Conservation (phyloP, 2,329 filamentous ascomycete species). For the Polychaeton citri region DNA sequence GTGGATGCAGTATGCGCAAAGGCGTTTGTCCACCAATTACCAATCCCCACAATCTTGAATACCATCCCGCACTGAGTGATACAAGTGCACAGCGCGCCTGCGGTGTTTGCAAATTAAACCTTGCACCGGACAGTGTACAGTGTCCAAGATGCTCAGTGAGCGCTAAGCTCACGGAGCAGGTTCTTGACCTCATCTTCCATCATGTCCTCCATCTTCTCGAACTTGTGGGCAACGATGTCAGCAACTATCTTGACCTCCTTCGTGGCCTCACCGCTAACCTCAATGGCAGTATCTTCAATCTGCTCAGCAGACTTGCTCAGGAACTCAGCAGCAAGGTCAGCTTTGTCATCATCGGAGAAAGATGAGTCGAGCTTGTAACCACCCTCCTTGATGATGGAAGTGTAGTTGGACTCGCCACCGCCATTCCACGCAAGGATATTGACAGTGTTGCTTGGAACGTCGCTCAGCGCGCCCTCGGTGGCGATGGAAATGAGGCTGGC, state of each 20-base stretch:
- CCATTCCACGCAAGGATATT: constrained; percentile 99
- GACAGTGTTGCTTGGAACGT: constrained; percentile 73
- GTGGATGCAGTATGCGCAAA: too few relatives aligned
- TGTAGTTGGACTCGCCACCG: constrained; percentile 85
- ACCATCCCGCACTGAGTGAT: too few relatives aligned
- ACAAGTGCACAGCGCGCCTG: too few relatives aligned
- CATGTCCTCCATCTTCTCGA: background rate
- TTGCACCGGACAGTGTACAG: background rate
- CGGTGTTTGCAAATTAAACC: too few relatives aligned
- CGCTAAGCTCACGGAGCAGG: background rate
- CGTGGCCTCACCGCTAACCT: too few relatives aligned
- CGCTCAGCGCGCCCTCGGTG: constrained; percentile 62
- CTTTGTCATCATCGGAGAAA: background rate
- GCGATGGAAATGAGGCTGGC: constrained; percentile 69
- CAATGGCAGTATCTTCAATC: too few relatives aligned
- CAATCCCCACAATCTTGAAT: too few relatives aligned
- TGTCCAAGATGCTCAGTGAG: background rate
- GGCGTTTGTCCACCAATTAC: too few relatives aligned
- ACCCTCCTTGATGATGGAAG: constrained; percentile 25
- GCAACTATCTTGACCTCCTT: too few relatives aligned
- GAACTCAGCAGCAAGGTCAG: background rate
- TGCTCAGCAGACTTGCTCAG: background rate
- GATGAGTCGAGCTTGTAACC: constrained; percentile 17
- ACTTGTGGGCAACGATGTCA: background rate
- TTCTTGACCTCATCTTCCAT: background rate